A percentile compares a stretch with the other conserved stretches of the same genome.
These are phyloP conservation scores for Alnus rubra DNA, from an alignment of 306 rosid genomes.

Conservation along the genomic window DNA sequence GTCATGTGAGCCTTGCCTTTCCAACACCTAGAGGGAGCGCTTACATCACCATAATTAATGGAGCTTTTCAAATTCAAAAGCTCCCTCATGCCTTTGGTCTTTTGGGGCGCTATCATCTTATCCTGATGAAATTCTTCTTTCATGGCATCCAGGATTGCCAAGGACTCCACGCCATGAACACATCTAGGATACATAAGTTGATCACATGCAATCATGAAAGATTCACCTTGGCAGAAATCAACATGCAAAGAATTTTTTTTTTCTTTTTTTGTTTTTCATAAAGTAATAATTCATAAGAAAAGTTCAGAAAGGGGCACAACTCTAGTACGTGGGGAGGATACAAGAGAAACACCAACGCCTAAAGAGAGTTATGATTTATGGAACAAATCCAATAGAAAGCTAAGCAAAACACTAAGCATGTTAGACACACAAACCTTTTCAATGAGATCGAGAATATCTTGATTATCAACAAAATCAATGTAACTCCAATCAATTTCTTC, in stretches of 20 bases:
- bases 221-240: neutral
- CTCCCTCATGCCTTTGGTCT: too few species aligned
- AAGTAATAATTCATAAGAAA: neutral
- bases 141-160: too few species aligned
- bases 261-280: neutral
- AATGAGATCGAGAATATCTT: slow-evolving; percentile 92
- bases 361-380: slow-evolving; percentile 16
- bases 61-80: too few species aligned
- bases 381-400: slow-evolving; percentile 26
- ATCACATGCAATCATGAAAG: neutral
- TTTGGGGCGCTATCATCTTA: too few species aligned
- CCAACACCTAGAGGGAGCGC: too few species aligned
- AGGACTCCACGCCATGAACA: too few species aligned
- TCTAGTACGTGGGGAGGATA: neutral
- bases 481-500: slow-evolving; percentile 99
- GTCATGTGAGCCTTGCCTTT: too few species aligned
- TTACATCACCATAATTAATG: too few species aligned
- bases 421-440: slow-evolving; percentile 75
- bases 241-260: neutral
- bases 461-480: slow-evolving; percentile 97
- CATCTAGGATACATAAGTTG: neutral
- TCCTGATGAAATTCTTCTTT: too few species aligned
- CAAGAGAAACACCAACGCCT: neutral
- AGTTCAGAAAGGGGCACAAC: neutral
- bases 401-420: slow-evolving; percentile 2